Evolutionary conservation across 1,284 basidiomycete species (phyloP), one percentile per base, ranked within the genome.

Genomic region (Sparassis latifolia): DNA sequence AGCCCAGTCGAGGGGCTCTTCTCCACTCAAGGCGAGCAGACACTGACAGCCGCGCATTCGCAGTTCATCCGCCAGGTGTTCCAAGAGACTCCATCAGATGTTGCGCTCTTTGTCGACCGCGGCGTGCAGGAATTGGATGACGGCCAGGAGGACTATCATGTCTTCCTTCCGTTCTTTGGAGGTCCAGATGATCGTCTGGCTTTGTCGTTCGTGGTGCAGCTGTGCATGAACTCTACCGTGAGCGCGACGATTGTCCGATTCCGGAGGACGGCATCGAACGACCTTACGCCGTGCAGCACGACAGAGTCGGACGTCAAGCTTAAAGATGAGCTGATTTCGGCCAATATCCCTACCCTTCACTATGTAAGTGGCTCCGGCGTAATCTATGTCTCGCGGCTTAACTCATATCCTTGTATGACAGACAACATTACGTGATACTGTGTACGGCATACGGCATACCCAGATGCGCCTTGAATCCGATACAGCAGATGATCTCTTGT

Each of bases 121-220:
- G 77, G 78, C 3, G 51, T 57, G 44, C 64, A 44, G 33, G 58
- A 55, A 35, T 33, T 66, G 58, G 31, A 50, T 50, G 45, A 58
- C 49, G 45, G 69, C 61, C 49, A 50, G n/a, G 35, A 12, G 35
- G 6, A 12, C 12, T 80, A 84, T 57, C 89, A 90, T 58, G 67
- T 94, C 47, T 86, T 94, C 70, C 66, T 96, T 38, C 88, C 90
- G 0, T 97, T 96, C 78, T 88, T 93, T 64, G 94, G 93, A 46
- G 94, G 94, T 0, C 86, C 91, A 0, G 94, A 97, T 66, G 94
- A 97, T 63, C 81, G 94, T 2, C 77, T 91, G 6, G 90, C 92
- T 0, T 71, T 97, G 29, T 70, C 78, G 37, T 82, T 95, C 59
- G 76, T 90, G 6, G 79, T 89, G 9, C 91, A 94, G 67, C 74